Percentiles rank a stretch among this genome's conserved stretches.
Evolutionary conservation across 139 green algal genomes (phyloP).

Genomic region (Gonium pectorale): DNA sequence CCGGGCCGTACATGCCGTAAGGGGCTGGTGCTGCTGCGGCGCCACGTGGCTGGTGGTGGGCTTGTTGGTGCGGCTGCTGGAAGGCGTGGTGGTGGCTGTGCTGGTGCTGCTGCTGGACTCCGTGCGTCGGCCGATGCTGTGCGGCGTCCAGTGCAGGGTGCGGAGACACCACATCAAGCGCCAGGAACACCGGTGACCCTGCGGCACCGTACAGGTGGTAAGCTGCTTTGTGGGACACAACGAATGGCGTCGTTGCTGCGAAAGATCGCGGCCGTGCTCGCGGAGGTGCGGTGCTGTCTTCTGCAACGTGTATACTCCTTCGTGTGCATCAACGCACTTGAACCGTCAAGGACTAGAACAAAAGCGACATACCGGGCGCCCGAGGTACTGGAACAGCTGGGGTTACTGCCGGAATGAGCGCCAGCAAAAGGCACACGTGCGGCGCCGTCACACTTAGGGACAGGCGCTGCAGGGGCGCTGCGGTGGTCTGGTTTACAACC

Average conservation of each 20-base stretch:
- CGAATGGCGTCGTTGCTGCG: neutral
- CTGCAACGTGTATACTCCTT: no score
- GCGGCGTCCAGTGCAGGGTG: neutral
- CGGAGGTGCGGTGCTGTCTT: no score
- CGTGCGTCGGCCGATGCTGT: neutral
- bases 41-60: neutral
- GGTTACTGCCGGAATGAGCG: neutral
- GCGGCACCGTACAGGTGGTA: no score
- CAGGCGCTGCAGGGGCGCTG: neutral
- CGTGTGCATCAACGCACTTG: no score
- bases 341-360: no score
- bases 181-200: conserved; percentile 17
- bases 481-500: no score
- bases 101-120: neutral
- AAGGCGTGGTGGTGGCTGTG: neutral
- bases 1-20: neutral
- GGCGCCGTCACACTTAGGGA: neutral
- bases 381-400: neutral
- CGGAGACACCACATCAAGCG: conserved; percentile 18
- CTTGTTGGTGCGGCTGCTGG: neutral
- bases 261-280: no score
- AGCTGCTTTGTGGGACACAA: no score
- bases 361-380: neutral
- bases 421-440: conserved; percentile 35
- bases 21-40: neutral